phyloP scores from a whole-genome alignment of 306 rosid species.

The Pachyrhizus erosus region DNA sequence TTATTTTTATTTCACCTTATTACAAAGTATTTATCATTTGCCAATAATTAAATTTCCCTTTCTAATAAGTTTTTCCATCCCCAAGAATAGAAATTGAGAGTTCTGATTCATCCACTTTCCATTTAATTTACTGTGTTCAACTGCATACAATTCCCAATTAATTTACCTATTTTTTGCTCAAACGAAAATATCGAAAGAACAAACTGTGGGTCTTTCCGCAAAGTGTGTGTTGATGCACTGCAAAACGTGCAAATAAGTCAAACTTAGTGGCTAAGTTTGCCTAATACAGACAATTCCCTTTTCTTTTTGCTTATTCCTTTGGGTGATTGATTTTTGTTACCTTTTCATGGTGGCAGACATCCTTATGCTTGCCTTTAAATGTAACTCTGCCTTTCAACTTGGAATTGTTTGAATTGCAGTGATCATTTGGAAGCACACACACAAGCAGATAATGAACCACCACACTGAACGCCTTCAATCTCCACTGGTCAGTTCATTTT shows the following conservation, averaged over 20 bases:
- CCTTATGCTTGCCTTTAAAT: background rate
- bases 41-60: too few species aligned
- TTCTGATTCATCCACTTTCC: too few species aligned
- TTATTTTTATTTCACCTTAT: too few species aligned
- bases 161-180: background rate
- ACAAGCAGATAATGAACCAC: background rate
- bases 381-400: background rate
- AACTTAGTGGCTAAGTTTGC: background rate
- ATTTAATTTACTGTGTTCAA: too few species aligned
- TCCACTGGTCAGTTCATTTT: background rate
- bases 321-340: background rate
- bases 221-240: background rate
- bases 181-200: background rate
- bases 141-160: too few species aligned
- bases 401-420: background rate
- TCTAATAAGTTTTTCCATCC: too few species aligned
- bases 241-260: background rate
- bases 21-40: too few species aligned
- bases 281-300: background rate
- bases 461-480: background rate
- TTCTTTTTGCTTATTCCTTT: too few species aligned
- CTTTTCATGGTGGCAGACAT: background rate
- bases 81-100: too few species aligned
- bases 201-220: background rate
- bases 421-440: background rate